These are phyloP conservation scores for Mycena polygramma DNA, from an alignment of 768 basidiomycete species.

Conservation along the genomic window DNA sequence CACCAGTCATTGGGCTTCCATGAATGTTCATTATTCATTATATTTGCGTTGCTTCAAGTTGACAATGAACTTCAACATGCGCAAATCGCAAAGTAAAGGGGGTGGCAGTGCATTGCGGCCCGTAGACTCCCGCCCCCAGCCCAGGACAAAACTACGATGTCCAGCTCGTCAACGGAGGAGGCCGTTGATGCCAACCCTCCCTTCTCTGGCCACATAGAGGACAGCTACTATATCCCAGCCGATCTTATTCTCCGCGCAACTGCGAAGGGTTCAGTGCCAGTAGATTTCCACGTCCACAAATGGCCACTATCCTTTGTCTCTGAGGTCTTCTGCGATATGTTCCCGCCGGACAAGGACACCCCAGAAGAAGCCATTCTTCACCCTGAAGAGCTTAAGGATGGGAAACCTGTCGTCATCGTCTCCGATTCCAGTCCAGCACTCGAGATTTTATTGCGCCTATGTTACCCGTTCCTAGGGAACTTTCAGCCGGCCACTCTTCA, in stretches of 20 bases:
- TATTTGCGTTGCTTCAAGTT: no score
- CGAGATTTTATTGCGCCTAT: neutral
- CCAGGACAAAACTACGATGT: no score
- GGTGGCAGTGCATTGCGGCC: no score
- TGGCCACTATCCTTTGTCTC: neutral
- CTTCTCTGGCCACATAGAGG: neutral
- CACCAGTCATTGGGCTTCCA: no score
- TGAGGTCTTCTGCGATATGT: slow-evolving; percentile 10
- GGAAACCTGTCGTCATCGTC: neutral
- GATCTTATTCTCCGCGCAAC: slow-evolving; percentile 13
- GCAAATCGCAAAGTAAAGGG: no score
- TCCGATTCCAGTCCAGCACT: neutral
- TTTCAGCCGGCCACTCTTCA: neutral
- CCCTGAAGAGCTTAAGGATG: neutral
- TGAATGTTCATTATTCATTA: no score
- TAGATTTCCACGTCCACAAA: slow-evolving; percentile 13
- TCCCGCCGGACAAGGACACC: neutral
- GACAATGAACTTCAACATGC: no score
- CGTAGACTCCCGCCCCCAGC: no score
- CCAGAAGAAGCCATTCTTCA: no score
- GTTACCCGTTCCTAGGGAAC: neutral
- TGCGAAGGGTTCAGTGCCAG: neutral
- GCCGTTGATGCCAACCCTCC: slow-evolving; percentile 5
- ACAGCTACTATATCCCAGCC: neutral
- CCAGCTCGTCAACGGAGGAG: neutral